Percentiles rank a stretch among this genome's conserved stretches.
phyloP scores from a whole-genome alignment of 176 grass and related monocot species.

The Oryza australiensis region DNA sequence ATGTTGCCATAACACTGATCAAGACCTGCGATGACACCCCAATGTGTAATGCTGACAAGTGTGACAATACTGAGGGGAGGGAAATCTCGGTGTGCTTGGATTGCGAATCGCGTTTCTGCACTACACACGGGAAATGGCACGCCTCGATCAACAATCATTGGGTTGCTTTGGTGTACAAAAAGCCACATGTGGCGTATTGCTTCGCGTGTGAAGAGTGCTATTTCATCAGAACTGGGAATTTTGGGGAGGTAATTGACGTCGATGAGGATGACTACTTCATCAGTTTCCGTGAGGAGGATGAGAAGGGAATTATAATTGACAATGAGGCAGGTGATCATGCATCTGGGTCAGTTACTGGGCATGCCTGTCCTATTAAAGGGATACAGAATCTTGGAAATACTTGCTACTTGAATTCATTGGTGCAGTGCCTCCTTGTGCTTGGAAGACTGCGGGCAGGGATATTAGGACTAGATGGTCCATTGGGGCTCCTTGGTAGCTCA shows the following conservation, averaged over 20 bases:
- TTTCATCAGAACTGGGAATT: neutral
- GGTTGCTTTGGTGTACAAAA: neutral
- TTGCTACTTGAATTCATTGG: conserved; percentile 72
- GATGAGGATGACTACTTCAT: neutral
- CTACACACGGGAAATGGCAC: conserved; percentile 19
- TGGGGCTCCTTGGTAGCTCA: conserved; percentile 34
- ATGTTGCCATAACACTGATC: conserved; percentile 33
- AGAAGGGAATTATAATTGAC: neutral
- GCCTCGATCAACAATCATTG: conserved; percentile 25
- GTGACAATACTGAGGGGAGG: conserved; percentile 6
- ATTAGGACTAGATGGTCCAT: conserved; percentile 33
- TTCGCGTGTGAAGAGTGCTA: neutral
- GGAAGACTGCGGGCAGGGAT: conserved; percentile 47
- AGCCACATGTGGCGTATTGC: neutral
- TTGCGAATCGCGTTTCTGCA: conserved; percentile 48
- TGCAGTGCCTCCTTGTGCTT: conserved; percentile 86
- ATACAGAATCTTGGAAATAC: conserved; percentile 64
- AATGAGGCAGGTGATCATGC: neutral
- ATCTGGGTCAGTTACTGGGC: neutral
- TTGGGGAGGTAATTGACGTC: neutral
- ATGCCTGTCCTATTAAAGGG: conserved; percentile 50
- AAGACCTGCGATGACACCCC: conserved; percentile 7
- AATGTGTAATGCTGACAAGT: conserved; percentile 30
- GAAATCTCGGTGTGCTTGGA: conserved; percentile 65
- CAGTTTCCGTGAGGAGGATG: neutral